A percentile compares a stretch with the other conserved stretches of the same genome.
phyloP scores from a whole-genome alignment of 1,139 yeast genomes.

The Debaryomyces psychrophilus region DNA sequence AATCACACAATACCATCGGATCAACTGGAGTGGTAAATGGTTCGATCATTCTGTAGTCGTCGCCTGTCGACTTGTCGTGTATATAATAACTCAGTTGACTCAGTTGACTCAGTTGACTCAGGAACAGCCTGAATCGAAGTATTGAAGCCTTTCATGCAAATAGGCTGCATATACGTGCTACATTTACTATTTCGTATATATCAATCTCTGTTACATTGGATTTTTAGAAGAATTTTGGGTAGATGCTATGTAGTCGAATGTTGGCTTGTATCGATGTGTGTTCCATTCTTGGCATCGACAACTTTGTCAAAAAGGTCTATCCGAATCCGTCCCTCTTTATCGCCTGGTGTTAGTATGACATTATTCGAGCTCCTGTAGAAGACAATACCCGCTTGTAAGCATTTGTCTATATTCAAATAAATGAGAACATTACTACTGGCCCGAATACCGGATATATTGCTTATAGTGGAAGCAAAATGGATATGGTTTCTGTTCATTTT shows the following conservation, averaged over 20 bases:
- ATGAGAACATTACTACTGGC: slow-evolving; percentile 60
- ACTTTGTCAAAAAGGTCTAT: slow-evolving; percentile 46
- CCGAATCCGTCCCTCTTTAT: slow-evolving; percentile 54
- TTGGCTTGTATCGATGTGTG: slow-evolving; percentile 1
- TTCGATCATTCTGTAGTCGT: not conserved
- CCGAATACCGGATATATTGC: slow-evolving; percentile 72
- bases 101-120: not conserved
- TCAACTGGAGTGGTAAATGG: too few relatives aligned
- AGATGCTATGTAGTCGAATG: not conserved
- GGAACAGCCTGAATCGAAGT: too few relatives aligned
- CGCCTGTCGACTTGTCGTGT: not conserved
- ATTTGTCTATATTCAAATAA: slow-evolving; percentile 57
- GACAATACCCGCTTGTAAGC: slow-evolving; percentile 48
- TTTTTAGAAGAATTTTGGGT: not conserved
- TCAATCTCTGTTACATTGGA: not conserved
- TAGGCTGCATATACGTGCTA: slow-evolving; percentile 1
- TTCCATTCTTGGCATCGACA: slow-evolving; percentile 23
- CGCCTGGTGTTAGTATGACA: slow-evolving; percentile 72
- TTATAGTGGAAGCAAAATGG: slow-evolving; percentile 56
- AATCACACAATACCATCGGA: too few relatives aligned
- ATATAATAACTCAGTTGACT: not conserved
- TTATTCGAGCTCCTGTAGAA: slow-evolving; percentile 72
- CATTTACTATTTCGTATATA: not conserved
- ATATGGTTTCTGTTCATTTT: slow-evolving; percentile 81
- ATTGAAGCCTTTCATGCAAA: too few relatives aligned